Base-by-base conservation (phyloP, 352 stramenopile species). In the Globisporangium paddicum region DNA sequence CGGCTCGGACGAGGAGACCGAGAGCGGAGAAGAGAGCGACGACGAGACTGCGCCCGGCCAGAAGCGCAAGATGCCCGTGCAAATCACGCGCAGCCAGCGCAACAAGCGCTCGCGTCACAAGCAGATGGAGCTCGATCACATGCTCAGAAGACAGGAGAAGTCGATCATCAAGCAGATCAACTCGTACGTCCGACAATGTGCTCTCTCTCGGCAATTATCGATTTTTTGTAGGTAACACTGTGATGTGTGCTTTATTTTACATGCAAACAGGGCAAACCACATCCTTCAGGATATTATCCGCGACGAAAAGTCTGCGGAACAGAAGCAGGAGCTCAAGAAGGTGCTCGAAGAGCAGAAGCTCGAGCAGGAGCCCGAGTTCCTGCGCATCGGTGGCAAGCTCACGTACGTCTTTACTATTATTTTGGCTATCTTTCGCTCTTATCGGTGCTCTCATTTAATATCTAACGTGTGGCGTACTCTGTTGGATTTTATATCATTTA, bases 121-220 rank as follows among this genome's bases (percentile, higher is more conserved):
- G 63, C 68, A 86, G 61, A 84, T 92, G 74, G 77, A 90, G 66
- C 66, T 88, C 50, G 66, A 90, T 38, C 78, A 92, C 55, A 66
- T 79, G 53, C 55, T 68, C 18, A 76, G 83, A 41, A 69, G 79
- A 63, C 72, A 71, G 26, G 72, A 90, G 47, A 91, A 92, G 64
- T 56, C 75, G n/a, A 75, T 93, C 38, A 63, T 92, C 59, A 92
- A 92, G 70, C 86, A 95, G 60, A 95, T 95, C 62, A 95, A 95
- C 60, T 67, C 71, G 85, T 94, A 79, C 66, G 75, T 85, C 14
- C 3, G 1, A 16, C 9, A 11, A 37, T 3, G 28, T 32, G 28
- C 6, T 32, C 28, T 7, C 28, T n/a, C n/a, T n/a, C n/a, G n/a
- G n/a, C 28, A 32, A 32, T 32, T 32, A 32, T 32, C 28, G 6